A percentile compares a stretch with the other conserved stretches of the same genome.
phyloP scores from a whole-genome alignment of 1,284 basidiomycete species.

The Takashimella koratensis region DNA sequence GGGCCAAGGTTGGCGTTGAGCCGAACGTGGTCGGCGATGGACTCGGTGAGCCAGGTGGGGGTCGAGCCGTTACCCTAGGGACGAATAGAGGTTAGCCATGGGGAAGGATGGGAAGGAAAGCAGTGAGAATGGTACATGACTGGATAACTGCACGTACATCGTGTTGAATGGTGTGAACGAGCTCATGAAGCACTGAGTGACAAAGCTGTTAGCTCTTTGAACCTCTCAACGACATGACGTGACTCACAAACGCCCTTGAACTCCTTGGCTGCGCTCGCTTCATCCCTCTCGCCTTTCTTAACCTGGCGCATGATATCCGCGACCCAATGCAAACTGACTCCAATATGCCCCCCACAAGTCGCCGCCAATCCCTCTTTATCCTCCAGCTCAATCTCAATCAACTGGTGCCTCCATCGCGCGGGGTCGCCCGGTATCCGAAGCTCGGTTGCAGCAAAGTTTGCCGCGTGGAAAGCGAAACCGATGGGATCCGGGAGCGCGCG shows the following conservation, averaged over 20 bases:
- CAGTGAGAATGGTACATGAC: neutral
- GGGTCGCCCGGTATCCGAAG: slow-evolving; percentile 4
- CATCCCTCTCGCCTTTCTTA: slow-evolving; percentile 13
- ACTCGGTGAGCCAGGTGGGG: slow-evolving; percentile 34
- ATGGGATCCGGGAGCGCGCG: slow-evolving; percentile 31
- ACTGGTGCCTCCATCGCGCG: slow-evolving; percentile 26
- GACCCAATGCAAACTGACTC: slow-evolving; percentile 29
- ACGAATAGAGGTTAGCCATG: neutral
- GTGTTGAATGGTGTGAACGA: slow-evolving; percentile 34
- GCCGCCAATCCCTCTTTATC: slow-evolving; percentile 32
- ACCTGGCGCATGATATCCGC: slow-evolving; percentile 19
- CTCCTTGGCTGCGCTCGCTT: slow-evolving; percentile 29
- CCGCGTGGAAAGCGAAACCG: slow-evolving; percentile 25
- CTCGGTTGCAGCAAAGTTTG: slow-evolving; percentile 14
- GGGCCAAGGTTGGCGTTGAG: slow-evolving; percentile 27
- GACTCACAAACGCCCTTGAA: slow-evolving; percentile 41
- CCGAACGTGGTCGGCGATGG: slow-evolving; percentile 31
- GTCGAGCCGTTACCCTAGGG: slow-evolving; percentile 13
- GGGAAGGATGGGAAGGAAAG: neutral
- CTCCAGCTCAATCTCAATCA: slow-evolving; percentile 25
- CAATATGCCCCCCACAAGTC: slow-evolving; percentile 26
- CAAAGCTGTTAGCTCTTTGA: neutral
- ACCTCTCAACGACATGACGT: neutral
- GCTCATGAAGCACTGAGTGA: slow-evolving; percentile 28
- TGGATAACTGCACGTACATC: slow-evolving; percentile 8